These are phyloP conservation scores for Tylopilus sp. DNA, from an alignment of 768 basidiomycete genomes.

Conservation along the genomic window DNA sequence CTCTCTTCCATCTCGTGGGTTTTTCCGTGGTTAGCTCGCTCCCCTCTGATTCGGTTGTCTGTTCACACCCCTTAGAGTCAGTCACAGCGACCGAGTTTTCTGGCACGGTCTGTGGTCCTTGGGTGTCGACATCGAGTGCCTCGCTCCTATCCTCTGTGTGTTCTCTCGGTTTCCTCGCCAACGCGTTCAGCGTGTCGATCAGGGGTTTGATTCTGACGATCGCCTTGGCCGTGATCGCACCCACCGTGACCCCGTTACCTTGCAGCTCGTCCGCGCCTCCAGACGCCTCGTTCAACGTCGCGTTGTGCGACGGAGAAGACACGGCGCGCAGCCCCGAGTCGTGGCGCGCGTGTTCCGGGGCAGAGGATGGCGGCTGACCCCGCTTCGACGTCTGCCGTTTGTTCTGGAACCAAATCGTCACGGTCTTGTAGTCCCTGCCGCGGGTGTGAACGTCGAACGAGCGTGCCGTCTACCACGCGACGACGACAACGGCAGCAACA, in stretches of 20 bases:
- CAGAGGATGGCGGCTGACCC: slow-evolving; percentile 7
- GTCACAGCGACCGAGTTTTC: not conserved
- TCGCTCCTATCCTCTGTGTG: not conserved
- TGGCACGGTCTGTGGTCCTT: not conserved
- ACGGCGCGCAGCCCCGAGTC: slow-evolving; percentile 27
- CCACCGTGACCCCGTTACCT: not conserved
- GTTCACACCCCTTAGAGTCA: not conserved
- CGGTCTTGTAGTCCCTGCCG: slow-evolving; percentile 42
- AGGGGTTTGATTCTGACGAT: slow-evolving; percentile 23
- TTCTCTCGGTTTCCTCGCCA: slow-evolving; percentile 10
- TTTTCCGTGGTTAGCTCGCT: slow-evolving; percentile 10
- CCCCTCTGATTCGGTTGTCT: slow-evolving; percentile 5
- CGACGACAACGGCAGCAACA: too few species aligned
- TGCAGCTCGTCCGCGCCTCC: not conserved
- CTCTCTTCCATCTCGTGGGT: slow-evolving; percentile 15
- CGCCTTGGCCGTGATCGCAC: slow-evolving; percentile 11
- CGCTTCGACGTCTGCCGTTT: slow-evolving; percentile 58
- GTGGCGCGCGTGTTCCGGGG: not conserved
- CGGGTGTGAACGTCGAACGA: not conserved
- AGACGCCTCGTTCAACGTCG: slow-evolving; percentile 17
- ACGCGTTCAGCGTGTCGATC: slow-evolving; percentile 15
- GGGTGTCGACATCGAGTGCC: not conserved
- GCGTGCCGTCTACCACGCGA: too few species aligned
- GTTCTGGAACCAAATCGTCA: slow-evolving; percentile 83
- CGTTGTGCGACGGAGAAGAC: slow-evolving; percentile 29